phyloP scores from a whole-genome alignment of 352 stramenopile species.

The Proteromonas lacertae region DNA sequence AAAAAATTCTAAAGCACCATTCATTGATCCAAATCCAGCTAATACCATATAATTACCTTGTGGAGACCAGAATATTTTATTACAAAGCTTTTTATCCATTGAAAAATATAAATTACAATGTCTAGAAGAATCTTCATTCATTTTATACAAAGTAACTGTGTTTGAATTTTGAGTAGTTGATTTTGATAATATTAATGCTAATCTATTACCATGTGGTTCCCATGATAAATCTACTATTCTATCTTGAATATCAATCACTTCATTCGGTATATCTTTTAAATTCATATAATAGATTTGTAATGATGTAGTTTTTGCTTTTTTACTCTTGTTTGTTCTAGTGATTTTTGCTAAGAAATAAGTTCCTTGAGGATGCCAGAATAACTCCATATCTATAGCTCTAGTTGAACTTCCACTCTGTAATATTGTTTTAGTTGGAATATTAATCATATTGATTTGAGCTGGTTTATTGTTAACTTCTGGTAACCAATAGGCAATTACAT shows the following conservation, averaged over 20 bases:
- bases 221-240: slow-evolving; percentile 61
- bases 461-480: slow-evolving; percentile 62
- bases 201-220: slow-evolving; percentile 71
- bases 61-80: slow-evolving; percentile 82
- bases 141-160: slow-evolving; percentile 73
- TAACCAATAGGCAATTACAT: slow-evolving; percentile 77
- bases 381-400: slow-evolving; percentile 19
- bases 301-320: slow-evolving; percentile 95
- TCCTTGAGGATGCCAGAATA: slow-evolving; percentile 79
- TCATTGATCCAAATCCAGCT: slow-evolving; percentile 52
- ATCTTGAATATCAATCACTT: slow-evolving; percentile 89
- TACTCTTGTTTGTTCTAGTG: slow-evolving; percentile 25
- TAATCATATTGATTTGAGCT: slow-evolving; percentile 74
- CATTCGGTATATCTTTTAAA: slow-evolving; percentile 67
- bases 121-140: neutral
- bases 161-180: slow-evolving; percentile 60
- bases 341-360: slow-evolving; percentile 36
- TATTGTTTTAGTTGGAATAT: slow-evolving; percentile 62
- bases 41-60: slow-evolving; percentile 61
- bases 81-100: slow-evolving; percentile 37
- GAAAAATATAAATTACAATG: slow-evolving; percentile 6
- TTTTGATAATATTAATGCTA: slow-evolving; percentile 80
- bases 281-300: slow-evolving; percentile 87
- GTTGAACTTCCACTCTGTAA: slow-evolving; percentile 91
- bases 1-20: slow-evolving; percentile 82